Evolutionary conservation across 1,284 basidiomycete genomes (phyloP).

Genomic region (Rhodotorula glutinis): DNA sequence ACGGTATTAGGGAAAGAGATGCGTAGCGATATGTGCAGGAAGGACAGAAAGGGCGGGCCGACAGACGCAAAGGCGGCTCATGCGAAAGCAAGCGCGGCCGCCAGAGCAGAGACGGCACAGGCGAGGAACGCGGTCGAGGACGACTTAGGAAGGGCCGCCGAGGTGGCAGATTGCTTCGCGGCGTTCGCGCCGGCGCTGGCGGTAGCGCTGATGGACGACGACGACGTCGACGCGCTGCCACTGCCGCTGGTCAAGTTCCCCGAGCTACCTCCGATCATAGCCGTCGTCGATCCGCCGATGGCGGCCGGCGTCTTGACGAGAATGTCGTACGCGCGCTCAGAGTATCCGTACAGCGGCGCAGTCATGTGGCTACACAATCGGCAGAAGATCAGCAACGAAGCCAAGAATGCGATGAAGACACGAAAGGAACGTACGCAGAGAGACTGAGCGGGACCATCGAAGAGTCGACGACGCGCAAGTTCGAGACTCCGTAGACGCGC

Average conservation of each 20-base stretch:
- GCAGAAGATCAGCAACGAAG: not conserved
- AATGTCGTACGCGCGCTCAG: constrained; percentile 31
- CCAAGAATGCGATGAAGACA: too few species aligned
- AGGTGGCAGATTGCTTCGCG: not conserved
- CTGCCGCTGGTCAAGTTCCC: not conserved
- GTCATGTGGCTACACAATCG: constrained; percentile 4
- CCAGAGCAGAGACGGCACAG: not conserved
- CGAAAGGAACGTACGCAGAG: constrained; percentile 14
- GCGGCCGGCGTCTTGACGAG: constrained; percentile 13
- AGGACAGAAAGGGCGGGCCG: too few species aligned
- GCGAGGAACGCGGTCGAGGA: not conserved
- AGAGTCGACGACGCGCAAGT: constrained; percentile 56
- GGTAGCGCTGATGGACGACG: not conserved
- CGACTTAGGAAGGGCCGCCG: not conserved
- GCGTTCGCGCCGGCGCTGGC: not conserved
- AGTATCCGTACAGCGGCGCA: constrained; percentile 27
- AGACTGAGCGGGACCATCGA: constrained; percentile 36
- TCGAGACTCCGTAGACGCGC: constrained; percentile 68
- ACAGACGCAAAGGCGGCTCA: not conserved
- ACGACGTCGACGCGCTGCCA: not conserved
- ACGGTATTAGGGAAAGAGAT: not conserved
- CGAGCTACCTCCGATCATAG: not conserved
- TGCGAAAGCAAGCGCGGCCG: not conserved
- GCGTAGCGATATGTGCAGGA: not conserved
- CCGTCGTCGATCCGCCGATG: constrained; percentile 11